Evolutionary conservation across 2,329 filamentous ascomycete species (phyloP).

Genomic region (Hypoxylon sp.): DNA sequence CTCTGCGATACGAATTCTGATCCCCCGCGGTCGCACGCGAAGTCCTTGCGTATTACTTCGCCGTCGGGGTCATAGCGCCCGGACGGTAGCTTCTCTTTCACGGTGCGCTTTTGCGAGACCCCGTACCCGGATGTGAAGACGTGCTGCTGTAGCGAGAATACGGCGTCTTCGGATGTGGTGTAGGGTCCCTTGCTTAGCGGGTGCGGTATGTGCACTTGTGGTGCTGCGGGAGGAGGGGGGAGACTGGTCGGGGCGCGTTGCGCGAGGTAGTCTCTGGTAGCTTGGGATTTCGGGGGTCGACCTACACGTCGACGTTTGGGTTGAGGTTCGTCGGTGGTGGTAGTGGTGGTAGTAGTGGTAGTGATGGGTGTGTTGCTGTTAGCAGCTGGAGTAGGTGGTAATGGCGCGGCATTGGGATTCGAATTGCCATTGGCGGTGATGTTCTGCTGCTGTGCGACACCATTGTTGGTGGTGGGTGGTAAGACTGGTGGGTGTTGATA

Average conservation of each 20-base stretch:
- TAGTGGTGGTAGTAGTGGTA: neutral
- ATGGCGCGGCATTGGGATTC: neutral
- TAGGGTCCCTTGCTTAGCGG: slow-evolving; percentile 51
- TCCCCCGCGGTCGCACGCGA: slow-evolving; percentile 52
- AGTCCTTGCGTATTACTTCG: slow-evolving; percentile 52
- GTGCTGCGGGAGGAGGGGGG: slow-evolving; percentile 21
- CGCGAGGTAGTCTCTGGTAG: slow-evolving; percentile 23
- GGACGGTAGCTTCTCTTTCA: slow-evolving; percentile 53
- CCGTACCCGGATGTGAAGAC: slow-evolving; percentile 54
- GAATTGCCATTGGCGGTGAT: neutral
- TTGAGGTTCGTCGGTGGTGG: slow-evolving; percentile 15
- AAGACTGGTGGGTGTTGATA: slow-evolving; percentile 25
- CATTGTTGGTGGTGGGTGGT: slow-evolving; percentile 21
- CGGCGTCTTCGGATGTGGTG: slow-evolving; percentile 50
- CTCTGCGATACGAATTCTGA: slow-evolving; percentile 53
- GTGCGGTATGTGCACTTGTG: slow-evolving; percentile 40
- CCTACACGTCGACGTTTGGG: slow-evolving; percentile 40
- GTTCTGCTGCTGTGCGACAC: slow-evolving; percentile 28
- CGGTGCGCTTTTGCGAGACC: slow-evolving; percentile 54
- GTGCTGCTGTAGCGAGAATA: slow-evolving; percentile 52
- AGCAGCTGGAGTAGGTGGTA: slow-evolving; percentile 1
- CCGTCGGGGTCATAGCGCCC: slow-evolving; percentile 53
- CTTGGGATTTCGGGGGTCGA: slow-evolving; percentile 32
- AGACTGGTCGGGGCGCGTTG: slow-evolving; percentile 6
- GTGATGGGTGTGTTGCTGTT: neutral